Evolutionary conservation across 2,329 filamentous ascomycete genomes (phyloP), one percentile per base, ranked within the genome.

Genomic region (Trichoderma sp.): DNA sequence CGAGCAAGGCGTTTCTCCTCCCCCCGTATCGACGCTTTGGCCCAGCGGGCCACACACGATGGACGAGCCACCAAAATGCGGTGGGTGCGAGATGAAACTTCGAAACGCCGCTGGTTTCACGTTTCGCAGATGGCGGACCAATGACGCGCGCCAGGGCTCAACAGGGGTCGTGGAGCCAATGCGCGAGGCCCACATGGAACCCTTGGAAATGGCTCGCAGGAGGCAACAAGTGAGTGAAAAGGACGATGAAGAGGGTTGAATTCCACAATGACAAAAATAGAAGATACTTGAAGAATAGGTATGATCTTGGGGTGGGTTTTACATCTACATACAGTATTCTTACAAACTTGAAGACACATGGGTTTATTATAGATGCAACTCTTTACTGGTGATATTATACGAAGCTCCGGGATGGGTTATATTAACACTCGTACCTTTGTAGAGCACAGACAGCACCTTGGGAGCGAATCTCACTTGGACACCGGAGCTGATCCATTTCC

Each of bases 61-160:
- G 32, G 57, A 69, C 57, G 32, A 47, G 70, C 65, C 64, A 71
- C 55, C 63, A 61, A 61, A 61, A 62, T 34, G 59, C 68, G 57
- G 58, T 61, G 64, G 65, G 32, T 61, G 57, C 47, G 63, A 50
- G 43, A 66, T 64, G 57, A 66, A 34, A 72, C 28, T 73, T 70
- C 76, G 76, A 77, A 77, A 77, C 76, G 72, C 72, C 70, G 74
- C 73, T 70, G 68, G 76, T 77, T 77, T 77, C 76, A 77, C 64
- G 71, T 68, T 74, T 69, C 59, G 72, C 71, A 53, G 66, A 64
- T 63, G 67, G 53, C 63, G 57, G 68, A 61, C 74, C 76, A 72
- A 75, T 76, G 73, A 73, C 39, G 68, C 13, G 70, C 70, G 64
- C 36, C 63, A 30, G 9, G 17, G 26, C 55, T 43, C 32, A 65